Evolutionary conservation across 768 basidiomycete genomes (phyloP).

Genomic region (Xerocomus brunneocitrinus): DNA sequence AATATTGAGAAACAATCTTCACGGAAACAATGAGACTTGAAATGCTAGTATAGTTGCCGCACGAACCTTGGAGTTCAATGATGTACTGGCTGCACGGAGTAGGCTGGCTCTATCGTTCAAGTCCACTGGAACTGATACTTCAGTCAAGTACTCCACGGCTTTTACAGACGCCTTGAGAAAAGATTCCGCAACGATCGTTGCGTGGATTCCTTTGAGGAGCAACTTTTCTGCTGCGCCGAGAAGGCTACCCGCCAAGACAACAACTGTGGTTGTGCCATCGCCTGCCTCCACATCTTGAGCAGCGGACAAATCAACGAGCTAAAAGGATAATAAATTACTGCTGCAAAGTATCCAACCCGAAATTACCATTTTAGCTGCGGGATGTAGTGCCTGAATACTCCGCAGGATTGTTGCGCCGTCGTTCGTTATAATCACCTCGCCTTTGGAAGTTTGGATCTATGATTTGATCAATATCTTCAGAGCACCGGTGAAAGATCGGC

Average conservation of each 20-base stretch:
- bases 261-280: slow-evolving; percentile 96
- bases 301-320: slow-evolving; percentile 96
- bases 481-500: slow-evolving; percentile 10
- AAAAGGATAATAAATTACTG: slow-evolving; percentile 7
- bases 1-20: slow-evolving; percentile 99
- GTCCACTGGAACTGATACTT: slow-evolving; percentile 90
- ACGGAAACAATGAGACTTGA: slow-evolving; percentile 6
- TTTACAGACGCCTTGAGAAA: slow-evolving; percentile 91
- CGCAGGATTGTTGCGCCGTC: slow-evolving; percentile 98
- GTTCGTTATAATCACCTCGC: slow-evolving; percentile 97
- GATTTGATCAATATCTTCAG: slow-evolving; percentile 8
- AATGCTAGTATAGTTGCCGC: background rate
- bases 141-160: slow-evolving; percentile 89
- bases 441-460: slow-evolving; percentile 93
- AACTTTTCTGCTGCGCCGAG: slow-evolving; percentile 96
- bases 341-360: background rate
- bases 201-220: slow-evolving; percentile 94
- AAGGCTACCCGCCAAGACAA: slow-evolving; percentile 91
- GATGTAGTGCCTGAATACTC: slow-evolving; percentile 93
- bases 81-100: slow-evolving; percentile 90
- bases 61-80: slow-evolving; percentile 88
- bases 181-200: slow-evolving; percentile 93
- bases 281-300: slow-evolving; percentile 99
- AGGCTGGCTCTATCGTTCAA: slow-evolving; percentile 81
- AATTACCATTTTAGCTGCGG: slow-evolving; percentile 92